Conservation (phyloP, 768 basidiomycete genomes). For the Ramaria sp. region DNA sequence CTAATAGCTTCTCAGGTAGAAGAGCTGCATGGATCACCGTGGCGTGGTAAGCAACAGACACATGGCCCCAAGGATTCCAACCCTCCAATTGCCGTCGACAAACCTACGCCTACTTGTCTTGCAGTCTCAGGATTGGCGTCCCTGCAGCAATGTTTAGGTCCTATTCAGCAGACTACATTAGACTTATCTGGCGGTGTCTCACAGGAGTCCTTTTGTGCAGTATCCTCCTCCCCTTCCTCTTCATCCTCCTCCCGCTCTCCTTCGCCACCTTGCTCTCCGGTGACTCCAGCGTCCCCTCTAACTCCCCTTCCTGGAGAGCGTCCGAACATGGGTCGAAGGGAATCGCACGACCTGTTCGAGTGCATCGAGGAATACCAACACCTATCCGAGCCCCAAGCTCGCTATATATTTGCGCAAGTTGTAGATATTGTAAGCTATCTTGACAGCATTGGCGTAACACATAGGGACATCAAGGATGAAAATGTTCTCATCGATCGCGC, state of each 20-base stretch:
- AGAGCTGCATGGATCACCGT: conserved; percentile 88
- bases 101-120: neutral
- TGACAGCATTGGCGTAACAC: conserved; percentile 73
- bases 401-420: conserved; percentile 78
- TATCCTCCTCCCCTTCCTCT: conserved; percentile 17
- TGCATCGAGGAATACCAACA: conserved; percentile 86
- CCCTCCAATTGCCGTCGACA: neutral
- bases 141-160: neutral
- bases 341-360: conserved; percentile 90
- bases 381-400: conserved; percentile 67
- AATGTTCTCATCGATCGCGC: conserved; percentile 75
- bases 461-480: conserved; percentile 97
- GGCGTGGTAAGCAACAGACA: conserved; percentile 30
- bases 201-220: neutral
- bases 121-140: neutral
- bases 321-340: conserved; percentile 42
- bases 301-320: conserved; percentile 17
- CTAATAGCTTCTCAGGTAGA: conserved; percentile 47
- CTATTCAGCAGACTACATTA: neutral
- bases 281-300: conserved; percentile 11
- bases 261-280: conserved; percentile 15
- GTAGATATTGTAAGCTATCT: conserved; percentile 79
- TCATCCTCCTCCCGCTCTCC: conserved; percentile 1
- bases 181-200: neutral
- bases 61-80: neutral